These are phyloP conservation scores for Austropuccinia psidii DNA, from an alignment of 1,284 basidiomycete genomes.

Conservation along the genomic window DNA sequence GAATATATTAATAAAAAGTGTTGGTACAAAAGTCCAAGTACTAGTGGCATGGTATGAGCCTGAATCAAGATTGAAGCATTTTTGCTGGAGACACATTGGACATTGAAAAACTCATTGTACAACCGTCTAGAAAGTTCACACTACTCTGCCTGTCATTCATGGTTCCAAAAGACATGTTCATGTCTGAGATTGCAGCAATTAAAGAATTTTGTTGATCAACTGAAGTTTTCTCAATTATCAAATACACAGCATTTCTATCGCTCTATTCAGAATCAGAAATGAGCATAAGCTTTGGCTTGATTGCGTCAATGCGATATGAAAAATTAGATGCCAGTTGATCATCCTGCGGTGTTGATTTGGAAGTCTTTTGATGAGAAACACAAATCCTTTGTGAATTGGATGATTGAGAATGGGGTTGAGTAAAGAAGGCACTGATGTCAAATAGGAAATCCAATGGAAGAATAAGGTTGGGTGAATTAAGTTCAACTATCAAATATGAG, in stretches of 20 bases:
- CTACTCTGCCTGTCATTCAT: slow-evolving; percentile 24
- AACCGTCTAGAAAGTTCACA: slow-evolving; percentile 35
- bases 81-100: slow-evolving; percentile 7
- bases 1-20: slow-evolving; percentile 33
- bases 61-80: slow-evolving; percentile 5
- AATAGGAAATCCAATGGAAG: slow-evolving; percentile 90
- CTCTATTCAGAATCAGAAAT: slow-evolving; percentile 33
- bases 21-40: slow-evolving; percentile 25
- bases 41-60: slow-evolving; percentile 30
- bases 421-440: slow-evolving; percentile 76
- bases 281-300: slow-evolving; percentile 30
- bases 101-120: slow-evolving; percentile 34
- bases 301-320: slow-evolving; percentile 23
- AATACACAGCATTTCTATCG: slow-evolving; percentile 34
- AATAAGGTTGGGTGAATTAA: slow-evolving; percentile 89
- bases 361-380: background rate
- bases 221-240: slow-evolving; percentile 34
- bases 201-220: slow-evolving; percentile 23
- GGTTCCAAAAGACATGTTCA: slow-evolving; percentile 34
- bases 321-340: background rate
- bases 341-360: slow-evolving; percentile 9
- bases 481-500: slow-evolving; percentile 69
- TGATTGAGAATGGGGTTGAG: slow-evolving; percentile 56
- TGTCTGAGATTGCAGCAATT: slow-evolving; percentile 14
- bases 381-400: background rate